Conservation (phyloP, 352 stramenopile genomes). For the Poterioochromonas sp. region DNA sequence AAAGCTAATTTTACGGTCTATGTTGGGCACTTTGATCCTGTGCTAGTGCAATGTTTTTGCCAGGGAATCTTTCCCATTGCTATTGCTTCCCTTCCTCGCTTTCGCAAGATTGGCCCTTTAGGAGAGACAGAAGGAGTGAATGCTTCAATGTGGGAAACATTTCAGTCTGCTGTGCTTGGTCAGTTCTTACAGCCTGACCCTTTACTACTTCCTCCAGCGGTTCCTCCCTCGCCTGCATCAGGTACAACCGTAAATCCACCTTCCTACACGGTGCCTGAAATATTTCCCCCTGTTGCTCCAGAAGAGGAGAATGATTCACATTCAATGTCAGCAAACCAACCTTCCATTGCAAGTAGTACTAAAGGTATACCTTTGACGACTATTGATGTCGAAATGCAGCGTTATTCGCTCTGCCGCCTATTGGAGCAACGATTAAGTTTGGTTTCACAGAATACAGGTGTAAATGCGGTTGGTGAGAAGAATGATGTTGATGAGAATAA, state of each 20-base stretch:
- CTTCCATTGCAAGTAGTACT: background rate
- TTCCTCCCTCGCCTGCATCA: conserved; percentile 40
- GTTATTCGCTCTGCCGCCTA: conserved; percentile 12
- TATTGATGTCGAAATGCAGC: conserved; percentile 47
- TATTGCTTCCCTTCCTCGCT: conserved; percentile 69
- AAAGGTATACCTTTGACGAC: background rate
- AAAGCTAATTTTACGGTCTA: conserved; percentile 76
- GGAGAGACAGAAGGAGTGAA: conserved; percentile 34
- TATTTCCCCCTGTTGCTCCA: background rate
- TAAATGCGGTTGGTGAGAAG: background rate
- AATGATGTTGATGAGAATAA: background rate
- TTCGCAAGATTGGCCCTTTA: conserved; percentile 47
- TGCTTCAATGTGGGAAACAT: conserved; percentile 26
- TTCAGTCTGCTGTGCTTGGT: background rate
- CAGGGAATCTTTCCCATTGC: conserved; percentile 76
- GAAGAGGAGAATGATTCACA: background rate
- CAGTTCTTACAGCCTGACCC: conserved; percentile 42
- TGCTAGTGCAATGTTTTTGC: conserved; percentile 74
- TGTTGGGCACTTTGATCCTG: conserved; percentile 82
- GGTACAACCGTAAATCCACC: conserved; percentile 35
- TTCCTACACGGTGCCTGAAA: conserved; percentile 17
- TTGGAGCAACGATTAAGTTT: background rate
- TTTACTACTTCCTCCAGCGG: conserved; percentile 40
- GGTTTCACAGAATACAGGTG: background rate
- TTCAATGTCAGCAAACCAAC: background rate